Evolutionary conservation across 1,284 basidiomycete species (phyloP).

Genomic region (Wallemia ichthyophaga): DNA sequence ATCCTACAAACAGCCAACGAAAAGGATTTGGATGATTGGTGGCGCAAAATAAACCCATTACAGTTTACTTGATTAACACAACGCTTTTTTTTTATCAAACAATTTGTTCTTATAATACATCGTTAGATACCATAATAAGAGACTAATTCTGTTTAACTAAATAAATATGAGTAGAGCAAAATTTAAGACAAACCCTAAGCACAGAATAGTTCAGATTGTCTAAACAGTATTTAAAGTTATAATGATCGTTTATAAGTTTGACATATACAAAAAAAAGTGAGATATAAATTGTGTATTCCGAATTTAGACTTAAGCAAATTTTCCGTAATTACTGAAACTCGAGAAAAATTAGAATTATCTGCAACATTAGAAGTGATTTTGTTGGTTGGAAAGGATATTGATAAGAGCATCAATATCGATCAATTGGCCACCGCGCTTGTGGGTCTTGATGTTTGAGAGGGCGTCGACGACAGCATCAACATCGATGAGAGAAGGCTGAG

Average conservation of each 20-base stretch:
- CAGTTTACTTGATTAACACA: neutral
- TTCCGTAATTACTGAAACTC: neutral
- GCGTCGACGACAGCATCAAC: neutral
- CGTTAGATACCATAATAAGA: neutral
- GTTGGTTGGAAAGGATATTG: neutral
- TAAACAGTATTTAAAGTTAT: too few species aligned
- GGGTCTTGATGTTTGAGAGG: neutral
- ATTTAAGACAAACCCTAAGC: too few species aligned
- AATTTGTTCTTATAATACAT: neutral
- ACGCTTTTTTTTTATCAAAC: neutral
- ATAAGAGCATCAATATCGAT: neutral
- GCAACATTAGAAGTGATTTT: neutral
- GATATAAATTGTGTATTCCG: neutral
- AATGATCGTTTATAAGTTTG: neutral
- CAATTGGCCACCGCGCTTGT: neutral
- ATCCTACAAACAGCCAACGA: conserved; percentile 43
- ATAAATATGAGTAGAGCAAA: too few species aligned
- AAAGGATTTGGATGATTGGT: conserved; percentile 55
- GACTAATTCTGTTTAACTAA: too few species aligned
- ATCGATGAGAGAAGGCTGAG: neutral
- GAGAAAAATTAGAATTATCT: neutral
- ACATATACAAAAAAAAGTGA: neutral
- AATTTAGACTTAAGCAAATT: neutral
- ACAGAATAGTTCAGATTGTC: too few species aligned
- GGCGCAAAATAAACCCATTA: neutral